Base-by-base conservation (phyloP, 768 basidiomycete species). In the Hygrocybe punicea region DNA sequence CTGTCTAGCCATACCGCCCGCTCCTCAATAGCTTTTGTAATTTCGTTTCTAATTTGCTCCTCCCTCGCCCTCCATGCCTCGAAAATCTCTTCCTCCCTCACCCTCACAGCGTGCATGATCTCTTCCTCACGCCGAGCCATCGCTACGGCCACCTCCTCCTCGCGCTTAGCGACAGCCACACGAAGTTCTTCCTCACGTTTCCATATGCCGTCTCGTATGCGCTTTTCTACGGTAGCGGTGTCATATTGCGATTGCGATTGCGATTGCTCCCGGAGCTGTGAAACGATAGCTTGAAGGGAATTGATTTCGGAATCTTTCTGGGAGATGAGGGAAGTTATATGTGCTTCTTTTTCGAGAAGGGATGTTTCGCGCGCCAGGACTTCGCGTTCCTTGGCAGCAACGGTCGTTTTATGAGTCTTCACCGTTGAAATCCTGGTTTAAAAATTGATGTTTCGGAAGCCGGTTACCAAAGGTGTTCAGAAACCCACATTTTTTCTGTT, bases 171-270 rank as follows among this genome's bases (percentile, higher is more conserved):
- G 19, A 90, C 82, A 36, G 85, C 76, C 17, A 78, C 71, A 2
- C 87, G 80, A 35, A 91, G 72, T 63, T 89, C 89, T 40, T 85
- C 84, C 62, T 91, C 89, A 2, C 89, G 79, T 51, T 76, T 75
- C 16, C 74, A 69, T 9, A 91, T 77, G 1, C 86, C 87, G 17
- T 81, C 80, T 17, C 81, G 82, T 57, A 83, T 73, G 33, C 78
- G 77, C 6, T 61, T 57, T 35, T 84, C 81, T 19, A 79, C 61
- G 29, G 76, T 19, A 21, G 9, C 17, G 34, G 44, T 46, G 34
- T 24, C 72, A 34, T 71, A 66, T 63, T 76, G 68, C n/a, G 71
- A 63, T 25, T 76, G 68, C n/a, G 71, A 63, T 25, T 60, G 66
- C 50, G 65, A 64, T 6, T 65, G 60, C 21, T 65, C 63, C 51